Evolutionary conservation across 2,329 filamentous ascomycete species (phyloP), one percentile per base, ranked within the genome.

Genomic region (Penicillium sp.): DNA sequence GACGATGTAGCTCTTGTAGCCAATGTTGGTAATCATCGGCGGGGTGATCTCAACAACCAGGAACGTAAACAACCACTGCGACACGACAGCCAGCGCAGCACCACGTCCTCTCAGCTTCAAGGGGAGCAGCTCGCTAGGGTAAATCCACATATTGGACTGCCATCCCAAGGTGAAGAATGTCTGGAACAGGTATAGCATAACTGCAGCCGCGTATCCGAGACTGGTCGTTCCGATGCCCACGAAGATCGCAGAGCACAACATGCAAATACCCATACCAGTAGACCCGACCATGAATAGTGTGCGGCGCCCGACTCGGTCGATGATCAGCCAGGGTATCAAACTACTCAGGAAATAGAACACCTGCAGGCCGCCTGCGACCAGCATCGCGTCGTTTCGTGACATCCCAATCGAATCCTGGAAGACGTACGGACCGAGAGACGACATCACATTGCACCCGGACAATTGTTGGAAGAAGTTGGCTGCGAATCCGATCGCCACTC

Each of bases 351-450:
- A 71, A 44, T 71, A 73, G 3, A 60, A 68, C 5, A 69, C 61
- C 16, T 75, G 75, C 51, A 77, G 76, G 35, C 55, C 60, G 8
- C 59, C 65, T 2, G 66, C 58, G 3, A 70, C 55, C 4, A 69
- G 60, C 31, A 63, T 57, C 1, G 65, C 62, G 25, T 63, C 54
- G 41, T 72, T 65, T 11, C 66, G 66, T 0, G 63, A 61, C 47
- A 76, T 69, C 1, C 73, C 73, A 27, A 76, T 67, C 0, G 70
- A 73, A n/a, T 72, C 61, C 44, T 76, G 63, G 55, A 76, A 75
- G 49, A 76, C 73, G 46, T 70, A 70, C 0, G 72, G 70, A 25
- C 48, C 54, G 22, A 57, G 45, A 2, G 44, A 59, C 5, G 53
- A 51, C 45, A 62, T 60, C 22, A 60, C 53, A 47, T 62, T 63